Percentiles rank a stretch among this genome's conserved stretches.
These are phyloP conservation scores for Exophiala aquamarina DNA, from an alignment of 2,329 filamentous ascomycete species.

Conservation along the genomic window DNA sequence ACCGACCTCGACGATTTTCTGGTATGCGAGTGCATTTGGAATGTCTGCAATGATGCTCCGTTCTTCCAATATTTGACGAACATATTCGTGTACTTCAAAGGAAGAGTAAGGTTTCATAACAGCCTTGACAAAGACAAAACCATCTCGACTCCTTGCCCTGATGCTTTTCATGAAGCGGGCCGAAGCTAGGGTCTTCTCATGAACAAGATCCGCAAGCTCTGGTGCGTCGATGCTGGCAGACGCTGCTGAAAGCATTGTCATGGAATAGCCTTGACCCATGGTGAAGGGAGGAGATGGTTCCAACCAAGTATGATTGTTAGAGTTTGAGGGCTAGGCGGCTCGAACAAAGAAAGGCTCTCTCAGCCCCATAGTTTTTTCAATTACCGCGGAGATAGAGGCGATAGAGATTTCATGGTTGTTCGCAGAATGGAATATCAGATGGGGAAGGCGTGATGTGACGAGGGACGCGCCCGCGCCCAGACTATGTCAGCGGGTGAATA, in stretches of 20 bases:
- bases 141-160: conserved; percentile 83
- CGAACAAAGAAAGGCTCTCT: too few relatives aligned
- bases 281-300: conserved; percentile 25
- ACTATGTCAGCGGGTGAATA: too few relatives aligned
- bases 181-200: conserved; percentile 88
- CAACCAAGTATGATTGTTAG: background rate
- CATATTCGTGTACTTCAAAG: conserved; percentile 77
- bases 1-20: conserved; percentile 86
- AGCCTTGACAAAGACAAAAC: conserved; percentile 89
- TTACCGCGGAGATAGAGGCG: too few relatives aligned
- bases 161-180: conserved; percentile 97
- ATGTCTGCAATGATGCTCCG: conserved; percentile 75
- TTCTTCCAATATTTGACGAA: conserved; percentile 76
- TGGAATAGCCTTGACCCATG: conserved; percentile 97
- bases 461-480: background rate
- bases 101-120: conserved; percentile 87
- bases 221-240: conserved; percentile 91
- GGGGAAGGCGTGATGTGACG: background rate
- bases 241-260: conserved; percentile 86
- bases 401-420: too few relatives aligned
- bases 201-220: conserved; percentile 84
- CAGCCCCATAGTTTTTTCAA: too few relatives aligned
- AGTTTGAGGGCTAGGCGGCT: background rate
- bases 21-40: conserved; percentile 87
- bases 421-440: too few relatives aligned